phyloP scores from a whole-genome alignment of 108 stramenopile species.

The Nitzschia putrida region DNA sequence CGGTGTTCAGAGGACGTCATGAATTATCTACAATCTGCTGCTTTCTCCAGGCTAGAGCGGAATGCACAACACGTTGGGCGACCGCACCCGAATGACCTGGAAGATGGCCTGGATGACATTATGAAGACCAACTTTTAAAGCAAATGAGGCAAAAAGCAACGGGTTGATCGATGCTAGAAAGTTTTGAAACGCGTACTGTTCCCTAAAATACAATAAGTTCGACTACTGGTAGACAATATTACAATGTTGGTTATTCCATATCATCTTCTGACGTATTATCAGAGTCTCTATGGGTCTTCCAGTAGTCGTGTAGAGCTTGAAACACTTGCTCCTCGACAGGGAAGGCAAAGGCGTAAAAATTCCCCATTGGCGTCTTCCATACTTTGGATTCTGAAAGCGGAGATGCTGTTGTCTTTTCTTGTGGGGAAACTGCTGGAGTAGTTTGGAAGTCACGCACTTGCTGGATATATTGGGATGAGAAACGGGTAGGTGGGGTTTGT shows the following conservation, averaged over 20 bases:
- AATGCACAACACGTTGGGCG: conserved; percentile 1
- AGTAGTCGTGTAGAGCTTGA: conserved; percentile 24
- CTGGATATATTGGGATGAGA: conserved; percentile 36
- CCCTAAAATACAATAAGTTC: no score
- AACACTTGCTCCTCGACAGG: conserved; percentile 33
- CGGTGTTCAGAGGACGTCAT: conserved; percentile 42
- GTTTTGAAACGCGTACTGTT: no score
- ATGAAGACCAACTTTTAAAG: conserved; percentile 32
- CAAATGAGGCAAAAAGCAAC: no score
- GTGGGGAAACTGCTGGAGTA: not conserved
- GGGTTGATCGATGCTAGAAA: no score
- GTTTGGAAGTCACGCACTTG: conserved; percentile 32
- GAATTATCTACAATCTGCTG: conserved; percentile 37
- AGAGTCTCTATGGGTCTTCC: conserved; percentile 14
- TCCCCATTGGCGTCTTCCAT: conserved; percentile 31
- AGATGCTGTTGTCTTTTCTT: not conserved
- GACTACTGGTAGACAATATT: no score
- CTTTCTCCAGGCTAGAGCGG: conserved; percentile 18
- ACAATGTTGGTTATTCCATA: not conserved
- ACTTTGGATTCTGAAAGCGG: not conserved
- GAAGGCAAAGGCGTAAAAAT: conserved; percentile 32
- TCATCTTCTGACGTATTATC: not conserved
- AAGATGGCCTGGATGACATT: conserved; percentile 40
- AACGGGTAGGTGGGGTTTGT: conserved; percentile 50
- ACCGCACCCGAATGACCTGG: conserved; percentile 1